These are phyloP conservation scores for Cephaloascus fragrans DNA, from an alignment of 805 yeast genomes.

Conservation along the genomic window DNA sequence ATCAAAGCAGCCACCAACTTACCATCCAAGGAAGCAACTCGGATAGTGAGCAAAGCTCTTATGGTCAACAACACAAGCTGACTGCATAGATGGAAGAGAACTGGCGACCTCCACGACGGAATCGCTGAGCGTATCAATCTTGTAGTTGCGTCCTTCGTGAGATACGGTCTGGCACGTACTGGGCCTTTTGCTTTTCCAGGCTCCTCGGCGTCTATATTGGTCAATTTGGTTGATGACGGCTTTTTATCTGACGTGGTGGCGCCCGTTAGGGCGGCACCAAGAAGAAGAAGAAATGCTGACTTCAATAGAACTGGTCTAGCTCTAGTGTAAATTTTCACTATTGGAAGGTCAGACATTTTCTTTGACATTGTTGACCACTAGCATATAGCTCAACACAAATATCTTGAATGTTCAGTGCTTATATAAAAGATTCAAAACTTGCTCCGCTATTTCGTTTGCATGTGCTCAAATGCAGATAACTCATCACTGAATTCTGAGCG, in stretches of 20 bases:
- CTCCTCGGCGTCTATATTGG: too few species aligned
- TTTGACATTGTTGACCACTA: too few species aligned
- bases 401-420: too few species aligned
- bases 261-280: not conserved
- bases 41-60: constrained; percentile 67
- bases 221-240: constrained; percentile 19
- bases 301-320: not conserved
- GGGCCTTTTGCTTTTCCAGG: constrained; percentile 4
- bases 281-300: not conserved
- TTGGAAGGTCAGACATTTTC: too few species aligned
- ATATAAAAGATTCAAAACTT: too few species aligned
- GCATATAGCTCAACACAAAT: too few species aligned
- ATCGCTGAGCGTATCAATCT: constrained; percentile 23
- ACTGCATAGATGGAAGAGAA: constrained; percentile 26
- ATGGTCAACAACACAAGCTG: constrained; percentile 54
- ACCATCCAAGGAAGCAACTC: constrained; percentile 85
- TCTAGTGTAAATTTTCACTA: not conserved
- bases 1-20: constrained; percentile 73
- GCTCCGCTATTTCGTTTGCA: too few species aligned
- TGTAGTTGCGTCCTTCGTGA: constrained; percentile 10
- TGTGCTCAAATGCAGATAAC: too few species aligned
- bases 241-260: not conserved
- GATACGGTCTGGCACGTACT: not conserved
- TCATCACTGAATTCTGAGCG: too few species aligned
- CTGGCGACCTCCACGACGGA: constrained; percentile 18